A percentile compares a stretch with the other conserved stretches of the same genome.
These are phyloP conservation scores for Solanum sitiens DNA, from an alignment of 257 asterid species.

Conservation along the genomic window DNA sequence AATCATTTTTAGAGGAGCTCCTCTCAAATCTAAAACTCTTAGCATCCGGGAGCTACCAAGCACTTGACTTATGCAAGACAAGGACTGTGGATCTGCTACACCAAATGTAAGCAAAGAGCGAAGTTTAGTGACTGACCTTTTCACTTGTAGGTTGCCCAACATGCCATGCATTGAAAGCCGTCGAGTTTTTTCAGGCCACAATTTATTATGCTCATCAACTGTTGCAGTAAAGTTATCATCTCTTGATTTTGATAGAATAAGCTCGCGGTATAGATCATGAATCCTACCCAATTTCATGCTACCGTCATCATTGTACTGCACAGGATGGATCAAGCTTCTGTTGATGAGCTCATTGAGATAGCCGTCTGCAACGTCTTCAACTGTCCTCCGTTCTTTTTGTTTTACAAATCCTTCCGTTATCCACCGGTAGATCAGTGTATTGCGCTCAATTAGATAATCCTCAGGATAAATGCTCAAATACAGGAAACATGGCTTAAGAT, in stretches of 20 bases:
- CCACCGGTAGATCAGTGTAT: conserved; percentile 17
- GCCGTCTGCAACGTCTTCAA: conserved; percentile 26
- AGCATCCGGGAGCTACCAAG: conserved; percentile 8
- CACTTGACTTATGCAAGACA: conserved; percentile 6
- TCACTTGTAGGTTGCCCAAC: background rate
- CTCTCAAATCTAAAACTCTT: conserved; percentile 15
- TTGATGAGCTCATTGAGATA: conserved; percentile 32
- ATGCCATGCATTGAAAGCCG: conserved; percentile 19
- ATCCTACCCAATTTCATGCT: conserved; percentile 15
- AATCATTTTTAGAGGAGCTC: conserved; percentile 8
- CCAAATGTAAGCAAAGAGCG: conserved; percentile 15
- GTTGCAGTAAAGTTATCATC: conserved; percentile 9
- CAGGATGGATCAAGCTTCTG: conserved; percentile 20
- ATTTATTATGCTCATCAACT: background rate
- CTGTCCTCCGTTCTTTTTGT: conserved; percentile 11
- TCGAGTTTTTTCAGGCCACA: conserved; percentile 15
- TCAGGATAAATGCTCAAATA: conserved; percentile 26
- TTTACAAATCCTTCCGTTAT: conserved; percentile 23
- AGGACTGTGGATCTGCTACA: background rate
- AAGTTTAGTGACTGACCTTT: conserved; percentile 7
- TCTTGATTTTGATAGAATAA: conserved; percentile 17
- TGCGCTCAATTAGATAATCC: conserved; percentile 14
- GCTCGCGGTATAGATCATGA: conserved; percentile 22
- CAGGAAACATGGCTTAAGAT: conserved; percentile 23
- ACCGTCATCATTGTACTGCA: conserved; percentile 16